Conservation (phyloP, 768 basidiomycete species). For the Antrodiella citrinella region DNA sequence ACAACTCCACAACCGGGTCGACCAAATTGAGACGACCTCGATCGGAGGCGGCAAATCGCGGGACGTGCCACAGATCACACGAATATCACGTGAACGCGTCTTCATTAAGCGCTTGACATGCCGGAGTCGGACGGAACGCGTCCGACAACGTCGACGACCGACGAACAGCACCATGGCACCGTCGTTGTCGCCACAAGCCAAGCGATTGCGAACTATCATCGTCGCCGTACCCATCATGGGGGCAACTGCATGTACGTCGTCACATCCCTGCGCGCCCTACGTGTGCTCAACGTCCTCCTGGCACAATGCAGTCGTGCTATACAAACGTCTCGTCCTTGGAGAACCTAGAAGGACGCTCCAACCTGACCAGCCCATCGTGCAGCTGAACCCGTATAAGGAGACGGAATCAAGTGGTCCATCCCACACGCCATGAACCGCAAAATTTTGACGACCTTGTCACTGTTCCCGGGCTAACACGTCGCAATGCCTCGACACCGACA, state of each 20-base stretch:
- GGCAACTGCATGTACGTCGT: slow-evolving; percentile 49
- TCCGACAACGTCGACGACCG: neutral
- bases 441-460: too few relatives aligned
- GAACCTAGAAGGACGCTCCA: slow-evolving; percentile 37
- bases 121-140: too few relatives aligned
- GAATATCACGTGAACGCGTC: too few relatives aligned
- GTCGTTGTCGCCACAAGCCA: slow-evolving; percentile 37
- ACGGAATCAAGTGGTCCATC: too few relatives aligned
- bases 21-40: neutral
- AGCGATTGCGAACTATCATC: slow-evolving; percentile 45
- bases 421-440: too few relatives aligned
- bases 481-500: too few relatives aligned
- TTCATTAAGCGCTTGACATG: too few relatives aligned
- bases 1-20: neutral
- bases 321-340: slow-evolving; percentile 52
- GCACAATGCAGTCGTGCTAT: slow-evolving; percentile 52
- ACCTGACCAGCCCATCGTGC: too few relatives aligned
- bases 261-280: neutral
- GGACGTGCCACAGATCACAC: too few relatives aligned
- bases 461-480: too few relatives aligned
- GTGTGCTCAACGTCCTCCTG: too few relatives aligned
- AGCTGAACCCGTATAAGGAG: too few relatives aligned
- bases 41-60: neutral
- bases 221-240: slow-evolving; percentile 58
- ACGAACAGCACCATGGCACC: slow-evolving; percentile 14